Base-by-base conservation (phyloP, 2,329 filamentous ascomycete species). In the Myriangium duriaei region DNA sequence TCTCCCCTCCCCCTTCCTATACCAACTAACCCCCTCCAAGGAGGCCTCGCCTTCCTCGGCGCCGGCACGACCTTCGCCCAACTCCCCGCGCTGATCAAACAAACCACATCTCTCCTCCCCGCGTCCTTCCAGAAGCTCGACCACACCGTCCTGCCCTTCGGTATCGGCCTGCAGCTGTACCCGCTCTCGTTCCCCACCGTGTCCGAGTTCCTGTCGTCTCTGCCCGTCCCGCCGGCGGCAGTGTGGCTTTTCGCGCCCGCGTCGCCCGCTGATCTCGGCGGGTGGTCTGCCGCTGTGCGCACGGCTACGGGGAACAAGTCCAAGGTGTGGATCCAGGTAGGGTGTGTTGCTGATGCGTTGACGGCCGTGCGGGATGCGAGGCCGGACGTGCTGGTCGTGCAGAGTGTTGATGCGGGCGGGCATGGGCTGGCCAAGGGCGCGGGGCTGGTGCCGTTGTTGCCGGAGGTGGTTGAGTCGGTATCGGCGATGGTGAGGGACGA, bases 221-320 rank as follows among this genome's bases (percentile, higher is more conserved):
- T 15, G 57, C 62, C 43, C 35, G 35, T n/a, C 39, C 57, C 55
- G 0, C 76, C 76, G 1, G 69, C 67, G 2, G 76, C 74, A 1
- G 64, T 77, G 6, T 82, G 79, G 78, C 64, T 83, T 24, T 81
- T 81, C 49, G 77, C 76, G 2, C 72, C 75, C 1, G 36, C 42
- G 5, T 52, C 63, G 5, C 42, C 56, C 11, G 53, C 58, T n/a
- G 59, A 65, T 28, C 52, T 57, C 42, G 42, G 39, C 11, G 51
- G 31, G 15, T 63, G 52, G 57, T 47, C 51, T 11, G 38, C 37
- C n/a, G 47, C 48, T 7, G 50, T 53, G 5, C 51, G 59, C 9
- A 26, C 43, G 5, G 54, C 48, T 3, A 52, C 55, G 47, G 34
- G 61, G 13, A 47, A 49, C 11, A 46, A 42, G 5, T 68, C 45